Base-by-base conservation (phyloP, 2,329 filamentous ascomycete species). In the Cadophora sp. region DNA sequence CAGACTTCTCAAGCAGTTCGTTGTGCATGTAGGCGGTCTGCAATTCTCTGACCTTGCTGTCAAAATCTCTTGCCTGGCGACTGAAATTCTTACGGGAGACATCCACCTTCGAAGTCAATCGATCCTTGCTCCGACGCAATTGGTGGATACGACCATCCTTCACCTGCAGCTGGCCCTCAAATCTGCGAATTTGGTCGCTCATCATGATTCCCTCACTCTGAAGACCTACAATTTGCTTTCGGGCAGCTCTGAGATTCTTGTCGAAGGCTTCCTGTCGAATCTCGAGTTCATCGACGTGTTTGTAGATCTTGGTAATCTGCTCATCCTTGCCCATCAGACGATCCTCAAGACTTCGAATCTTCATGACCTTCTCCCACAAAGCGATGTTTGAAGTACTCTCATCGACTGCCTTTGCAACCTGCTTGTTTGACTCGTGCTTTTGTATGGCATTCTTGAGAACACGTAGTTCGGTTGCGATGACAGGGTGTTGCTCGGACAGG, bases 371-470 rank as follows among this genome's bases (percentile, higher is more conserved):
- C 36, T 39, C 55, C 55, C 55, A 58, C 30, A 58, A 30, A 2
- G 36, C 36, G 16, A 39, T 58, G 36, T 58, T 30, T 33, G 39
- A 39, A 16, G 6, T 24, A 7, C 30, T 16, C 18, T 58, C 55
- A 39, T 39, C 11, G 33, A 41, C 16, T 41, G 55, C 30, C 30
- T 41, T 43, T 41, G 55, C 24, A 20, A 33, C 33, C n/a, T n/a
- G 18, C 18, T 16, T 20, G 22, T 22, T 41, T 7, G 30, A 3
- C 18, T 58, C 55, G 55, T 41, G 30, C 16, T 58, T 33, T 9
- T 33, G 36, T n/a, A 58, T 36, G 16, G 55, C 18, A 14, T 58
- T 41, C 33, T 58, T 58, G 55, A 58, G 55, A 13, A 58, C 30
- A 41, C 18, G 18, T 9, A 58, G 33, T 22, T 58, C 55, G 30